Conservation (phyloP, 805 yeast genomes). For the Babjeviella inositovora region DNA sequence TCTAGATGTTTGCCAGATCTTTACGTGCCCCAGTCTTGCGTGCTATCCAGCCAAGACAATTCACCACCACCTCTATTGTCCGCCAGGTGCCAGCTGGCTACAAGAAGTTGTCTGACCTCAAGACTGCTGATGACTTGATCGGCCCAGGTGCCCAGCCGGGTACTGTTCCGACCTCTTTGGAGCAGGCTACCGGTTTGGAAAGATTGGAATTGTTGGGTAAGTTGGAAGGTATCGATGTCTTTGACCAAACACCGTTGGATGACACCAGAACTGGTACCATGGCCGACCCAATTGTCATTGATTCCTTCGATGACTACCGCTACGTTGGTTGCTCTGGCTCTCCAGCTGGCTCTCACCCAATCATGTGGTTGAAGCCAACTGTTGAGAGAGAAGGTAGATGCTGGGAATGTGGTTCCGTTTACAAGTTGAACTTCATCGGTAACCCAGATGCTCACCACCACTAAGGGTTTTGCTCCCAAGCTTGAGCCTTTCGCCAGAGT, state of each 20-base stretch:
- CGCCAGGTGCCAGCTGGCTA: too few species aligned
- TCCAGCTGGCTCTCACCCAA: conserved; percentile 83
- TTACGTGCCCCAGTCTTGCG: too few species aligned
- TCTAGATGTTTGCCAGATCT: too few species aligned
- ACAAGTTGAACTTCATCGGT: conserved; percentile 79
- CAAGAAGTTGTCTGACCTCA: too few species aligned
- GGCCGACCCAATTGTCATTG: conserved; percentile 76
- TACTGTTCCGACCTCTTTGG: conserved; percentile 81
- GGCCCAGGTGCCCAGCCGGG: conserved; percentile 83
- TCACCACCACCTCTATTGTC: conserved; percentile 11
- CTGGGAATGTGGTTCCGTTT: conserved; percentile 98
- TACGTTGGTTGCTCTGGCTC: conserved; percentile 96
- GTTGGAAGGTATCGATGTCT: conserved; percentile 88
- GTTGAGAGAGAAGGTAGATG: conserved; percentile 79
- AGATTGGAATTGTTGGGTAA: conserved; percentile 91
- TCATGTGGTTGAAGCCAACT: conserved; percentile 87
- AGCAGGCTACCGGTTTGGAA: conserved; percentile 97
- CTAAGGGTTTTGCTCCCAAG: too few species aligned
- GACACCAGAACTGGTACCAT: conserved; percentile 83
- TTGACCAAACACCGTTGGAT: conserved; percentile 80
- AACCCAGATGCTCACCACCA: conserved; percentile 52
- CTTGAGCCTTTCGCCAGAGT: too few species aligned
- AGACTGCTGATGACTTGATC: conserved; percentile 65
- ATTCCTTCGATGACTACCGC: conserved; percentile 84
- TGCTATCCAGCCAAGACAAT: conserved; percentile 14